A percentile compares a stretch with the other conserved stretches of the same genome.
These are phyloP conservation scores for Geotrichum citri-aurantii DNA, from an alignment of 1,139 yeast genomes.

Conservation along the genomic window DNA sequence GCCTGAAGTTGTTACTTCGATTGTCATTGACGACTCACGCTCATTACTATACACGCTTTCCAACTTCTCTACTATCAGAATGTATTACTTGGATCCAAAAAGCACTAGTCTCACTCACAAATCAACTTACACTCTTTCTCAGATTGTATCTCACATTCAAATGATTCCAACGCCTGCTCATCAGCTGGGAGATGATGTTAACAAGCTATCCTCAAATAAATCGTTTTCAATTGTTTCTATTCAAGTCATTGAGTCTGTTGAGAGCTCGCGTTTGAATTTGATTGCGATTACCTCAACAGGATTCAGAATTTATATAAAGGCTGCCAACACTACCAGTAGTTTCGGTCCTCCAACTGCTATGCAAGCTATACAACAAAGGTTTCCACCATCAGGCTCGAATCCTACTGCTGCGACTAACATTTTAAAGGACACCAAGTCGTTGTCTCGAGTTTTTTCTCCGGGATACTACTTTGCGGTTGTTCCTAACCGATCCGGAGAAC, in stretches of 20 bases:
- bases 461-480: slow-evolving; percentile 66
- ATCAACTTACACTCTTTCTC: slow-evolving; percentile 33
- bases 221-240: slow-evolving; percentile 14
- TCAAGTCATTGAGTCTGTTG: slow-evolving; percentile 35
- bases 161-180: slow-evolving; percentile 28
- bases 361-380: slow-evolving; percentile 36
- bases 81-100: slow-evolving; percentile 50
- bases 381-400: slow-evolving; percentile 33
- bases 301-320: slow-evolving; percentile 56
- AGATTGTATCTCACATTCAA: slow-evolving; percentile 33
- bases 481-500: slow-evolving; percentile 23
- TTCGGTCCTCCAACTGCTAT: slow-evolving; percentile 32
- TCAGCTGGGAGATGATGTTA: slow-evolving; percentile 8
- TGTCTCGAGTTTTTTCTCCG: slow-evolving; percentile 63
- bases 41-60: slow-evolving; percentile 76
- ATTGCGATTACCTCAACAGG: slow-evolving; percentile 87
- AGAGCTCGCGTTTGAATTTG: slow-evolving; percentile 65
- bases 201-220: not conserved
- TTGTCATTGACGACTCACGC: slow-evolving; percentile 72
- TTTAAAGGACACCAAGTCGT: slow-evolving; percentile 36
- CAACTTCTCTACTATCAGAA: slow-evolving; percentile 73
- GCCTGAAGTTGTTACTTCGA: slow-evolving; percentile 57
- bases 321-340: slow-evolving; percentile 27
- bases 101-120: slow-evolving; percentile 38
- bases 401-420: slow-evolving; percentile 30